Base-by-base conservation (phyloP, 805 yeast genomes). In the Pichia exigua region DNA sequence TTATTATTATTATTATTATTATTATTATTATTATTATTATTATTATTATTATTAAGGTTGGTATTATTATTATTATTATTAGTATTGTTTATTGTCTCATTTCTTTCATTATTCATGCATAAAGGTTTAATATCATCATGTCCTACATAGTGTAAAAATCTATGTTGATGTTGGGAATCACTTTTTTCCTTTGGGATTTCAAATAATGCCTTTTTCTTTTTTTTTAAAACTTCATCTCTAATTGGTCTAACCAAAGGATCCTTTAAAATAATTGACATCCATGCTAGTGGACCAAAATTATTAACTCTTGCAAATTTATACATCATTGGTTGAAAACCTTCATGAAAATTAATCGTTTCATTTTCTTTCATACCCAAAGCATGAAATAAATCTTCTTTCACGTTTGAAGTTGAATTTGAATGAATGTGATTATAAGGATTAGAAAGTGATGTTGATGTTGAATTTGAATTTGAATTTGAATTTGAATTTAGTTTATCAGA, bases 201-300 rank as follows among this genome's bases (percentile, higher is more conserved):
- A n/a, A 44, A 43, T 30, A 47, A 41, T 2, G 20, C 9, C 26
- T 56, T 54, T 45, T 55, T 60, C 42, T 59, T 65, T 35, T 47
- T 47, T 20, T 57, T 62, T 21, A 60, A 26, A 8, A 62, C 54
- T 50, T 57, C 58, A 35, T 46, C 47, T 81, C 66, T 70, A n/a
- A 72, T 54, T 2, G 70, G 64, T 18, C 60, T 58, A 51, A 70
- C 44, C 58, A 65, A 66, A 45, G 65, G 67, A 62, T 81, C 86
- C 55, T 72, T 77, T 50, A 72, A 70, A 49, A 79, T 62, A 26
- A 76, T 51, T 0, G 83, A 64, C 4, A 74, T 56, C 74, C 81
- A 75, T 1, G 82, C 63, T 38, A 78, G 68, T 0, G 84, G 80
- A 1, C 84, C 85, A 61, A 72, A 74, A 57, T 73, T 73, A 53